Evolutionary conservation across 305 asterid genomes (phyloP).

Genomic region (Salvia sclarea): DNA sequence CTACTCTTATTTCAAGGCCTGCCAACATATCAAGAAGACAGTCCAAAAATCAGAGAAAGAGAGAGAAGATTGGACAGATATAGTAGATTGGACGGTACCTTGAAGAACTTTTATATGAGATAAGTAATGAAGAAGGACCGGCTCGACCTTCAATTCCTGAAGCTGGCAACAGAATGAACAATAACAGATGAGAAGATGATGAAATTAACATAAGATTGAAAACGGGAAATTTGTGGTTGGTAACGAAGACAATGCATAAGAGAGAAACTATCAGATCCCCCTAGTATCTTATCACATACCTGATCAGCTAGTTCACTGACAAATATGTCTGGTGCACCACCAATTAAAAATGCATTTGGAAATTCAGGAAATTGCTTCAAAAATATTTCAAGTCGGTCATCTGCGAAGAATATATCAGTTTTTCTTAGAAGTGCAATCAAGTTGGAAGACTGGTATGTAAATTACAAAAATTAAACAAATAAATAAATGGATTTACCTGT

Average conservation of each 20-base stretch:
- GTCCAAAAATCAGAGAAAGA: too few relatives aligned
- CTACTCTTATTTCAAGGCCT: constrained; percentile 79
- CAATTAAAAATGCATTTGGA: constrained; percentile 73
- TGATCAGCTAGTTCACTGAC: constrained; percentile 80
- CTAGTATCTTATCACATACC: constrained; percentile 40
- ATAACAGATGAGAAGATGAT: background rate
- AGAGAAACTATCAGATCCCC: background rate
- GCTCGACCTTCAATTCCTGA: constrained; percentile 90
- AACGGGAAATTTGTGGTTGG: background rate
- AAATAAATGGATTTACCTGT: constrained; percentile 47
- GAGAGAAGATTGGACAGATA: too few relatives aligned
- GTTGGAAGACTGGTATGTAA: background rate
- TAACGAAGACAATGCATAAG: background rate
- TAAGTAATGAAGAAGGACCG: constrained; percentile 83
- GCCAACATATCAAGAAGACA: constrained; percentile 19
- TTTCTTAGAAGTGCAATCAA: constrained; percentile 19
- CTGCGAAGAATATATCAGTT: constrained; percentile 40
- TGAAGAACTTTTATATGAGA: constrained; percentile 62
- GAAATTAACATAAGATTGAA: background rate
- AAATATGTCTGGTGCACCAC: constrained; percentile 70
- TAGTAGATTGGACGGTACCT: constrained; percentile 42
- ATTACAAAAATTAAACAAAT: background rate
- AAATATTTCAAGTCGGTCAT: constrained; percentile 59
- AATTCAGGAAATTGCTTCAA: constrained; percentile 71
- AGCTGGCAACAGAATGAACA: constrained; percentile 50